Base-by-base conservation (phyloP, 306 rosid species). In the Vigna reflexopilosa region DNA sequence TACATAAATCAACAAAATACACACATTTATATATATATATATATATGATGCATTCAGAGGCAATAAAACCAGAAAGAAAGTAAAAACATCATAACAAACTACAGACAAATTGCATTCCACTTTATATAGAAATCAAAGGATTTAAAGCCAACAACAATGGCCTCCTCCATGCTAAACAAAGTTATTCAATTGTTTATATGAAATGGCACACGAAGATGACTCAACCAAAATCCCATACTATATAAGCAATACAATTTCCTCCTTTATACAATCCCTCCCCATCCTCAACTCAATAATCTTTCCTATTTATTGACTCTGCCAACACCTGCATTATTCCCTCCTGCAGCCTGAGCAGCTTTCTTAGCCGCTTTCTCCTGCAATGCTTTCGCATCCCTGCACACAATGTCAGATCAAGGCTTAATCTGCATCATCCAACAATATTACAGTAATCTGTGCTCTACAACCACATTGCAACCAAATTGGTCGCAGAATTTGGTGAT, bases 341-440 rank as follows among this genome's bases (percentile, higher is more conserved):
- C 85, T 0, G 61, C 81, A 5, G 72, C 73, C 47, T 84, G 89
- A 15, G 70, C 87, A 1, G 87, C 90, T 78, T 91, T 91, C 81
- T 32, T 87, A 0, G 89, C 87, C 0, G 88, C 73, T 80, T 91
- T 91, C 66, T 91, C 93, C 59, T 88, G 91, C 24, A 89, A 77
- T 6, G 97, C 97, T 54, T 85, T 91, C 0, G 92, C 92, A 70
- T 89, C 93, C 79, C 97, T 91, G 44, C 32, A 16, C 59, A 10
- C 11, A 14, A 9, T 44, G 9, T 48, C 42, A 15, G 22, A 22
- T 1, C 70, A 64, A 34, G 16, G 4, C 22, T 64, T 38, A 64
- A 64, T 17, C 0, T 13, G 17, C 38, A 34, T 34, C 5, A 2
- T 26, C 38, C 38, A 4, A 2, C 42, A 59, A 59, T 28, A 14